These are phyloP conservation scores for Lactarius sanguifluus DNA, from an alignment of 768 basidiomycete genomes.

Conservation along the genomic window DNA sequence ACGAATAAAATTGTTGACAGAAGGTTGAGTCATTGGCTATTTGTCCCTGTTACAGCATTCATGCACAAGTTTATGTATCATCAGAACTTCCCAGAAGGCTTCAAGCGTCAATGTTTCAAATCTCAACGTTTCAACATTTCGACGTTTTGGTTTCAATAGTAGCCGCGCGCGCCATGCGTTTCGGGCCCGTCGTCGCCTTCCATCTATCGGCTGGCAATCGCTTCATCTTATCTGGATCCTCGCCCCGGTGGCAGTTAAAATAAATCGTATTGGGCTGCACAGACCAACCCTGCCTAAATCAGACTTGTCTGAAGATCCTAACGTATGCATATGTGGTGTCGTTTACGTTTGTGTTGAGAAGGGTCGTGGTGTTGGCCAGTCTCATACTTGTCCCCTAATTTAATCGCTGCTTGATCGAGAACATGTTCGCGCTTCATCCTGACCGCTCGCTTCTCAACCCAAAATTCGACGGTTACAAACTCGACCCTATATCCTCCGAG, in stretches of 20 bases:
- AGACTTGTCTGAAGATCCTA: not conserved
- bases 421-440: conserved; percentile 27
- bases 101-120: not conserved
- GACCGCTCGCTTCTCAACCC: conserved; percentile 65
- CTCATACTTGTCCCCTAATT: not conserved
- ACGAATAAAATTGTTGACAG: not conserved
- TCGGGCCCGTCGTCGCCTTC: not conserved
- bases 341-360: not conserved
- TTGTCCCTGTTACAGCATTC: not conserved
- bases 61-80: not conserved
- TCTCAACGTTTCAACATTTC: not conserved
- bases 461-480: conserved; percentile 83
- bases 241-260: not conserved
- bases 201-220: not conserved
- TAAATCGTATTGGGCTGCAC: not conserved
- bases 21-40: not conserved
- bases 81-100: not conserved
- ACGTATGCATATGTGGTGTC: not conserved
- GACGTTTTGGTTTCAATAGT: not conserved
- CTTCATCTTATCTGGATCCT: not conserved
- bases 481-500: conserved; percentile 62
- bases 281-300: not conserved
- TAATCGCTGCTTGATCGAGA: not conserved
- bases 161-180: not conserved
- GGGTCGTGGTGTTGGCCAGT: not conserved